These are phyloP conservation scores for Dillenia turbinata DNA, from an alignment of 164 flowering plant species.

Conservation along the genomic window DNA sequence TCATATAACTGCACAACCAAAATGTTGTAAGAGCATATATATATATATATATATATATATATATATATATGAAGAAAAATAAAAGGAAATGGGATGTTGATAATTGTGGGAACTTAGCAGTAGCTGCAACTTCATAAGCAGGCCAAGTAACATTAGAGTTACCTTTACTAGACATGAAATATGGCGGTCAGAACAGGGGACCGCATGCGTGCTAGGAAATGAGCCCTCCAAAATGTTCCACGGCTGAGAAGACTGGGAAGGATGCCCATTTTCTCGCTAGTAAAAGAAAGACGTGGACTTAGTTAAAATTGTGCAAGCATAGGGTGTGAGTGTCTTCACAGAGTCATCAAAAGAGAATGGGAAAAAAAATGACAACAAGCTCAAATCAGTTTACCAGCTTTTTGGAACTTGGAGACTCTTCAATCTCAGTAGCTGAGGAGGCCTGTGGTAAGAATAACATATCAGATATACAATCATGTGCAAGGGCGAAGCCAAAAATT, in stretches of 20 bases:
- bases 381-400: slow-evolving; percentile 49
- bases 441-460: slow-evolving; percentile 33
- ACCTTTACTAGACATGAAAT: slow-evolving; percentile 88
- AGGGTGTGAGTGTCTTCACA: not conserved
- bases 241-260: slow-evolving; percentile 20
- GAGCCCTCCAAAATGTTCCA: slow-evolving; percentile 20
- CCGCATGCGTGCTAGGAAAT: slow-evolving; percentile 7
- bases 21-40: not conserved
- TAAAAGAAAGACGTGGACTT: not conserved
- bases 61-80: too few species aligned
- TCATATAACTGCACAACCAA: slow-evolving; percentile 69
- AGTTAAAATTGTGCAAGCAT: not conserved
- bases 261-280: slow-evolving; percentile 46
- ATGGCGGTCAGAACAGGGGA: slow-evolving; percentile 23
- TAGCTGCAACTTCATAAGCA: not conserved
- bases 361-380: not conserved
- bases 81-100: too few species aligned
- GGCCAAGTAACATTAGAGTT: slow-evolving; percentile 6
- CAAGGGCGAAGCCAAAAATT: not conserved
- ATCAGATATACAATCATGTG: slow-evolving; percentile 5
- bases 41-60: too few species aligned
- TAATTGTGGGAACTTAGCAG: too few species aligned
- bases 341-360: not conserved
- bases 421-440: slow-evolving; percentile 20
- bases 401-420: slow-evolving; percentile 45